A percentile compares a stretch with the other conserved stretches of the same genome.
Evolutionary conservation across 768 basidiomycete genomes (phyloP).

Genomic region (Chalciporus piperatus): DNA sequence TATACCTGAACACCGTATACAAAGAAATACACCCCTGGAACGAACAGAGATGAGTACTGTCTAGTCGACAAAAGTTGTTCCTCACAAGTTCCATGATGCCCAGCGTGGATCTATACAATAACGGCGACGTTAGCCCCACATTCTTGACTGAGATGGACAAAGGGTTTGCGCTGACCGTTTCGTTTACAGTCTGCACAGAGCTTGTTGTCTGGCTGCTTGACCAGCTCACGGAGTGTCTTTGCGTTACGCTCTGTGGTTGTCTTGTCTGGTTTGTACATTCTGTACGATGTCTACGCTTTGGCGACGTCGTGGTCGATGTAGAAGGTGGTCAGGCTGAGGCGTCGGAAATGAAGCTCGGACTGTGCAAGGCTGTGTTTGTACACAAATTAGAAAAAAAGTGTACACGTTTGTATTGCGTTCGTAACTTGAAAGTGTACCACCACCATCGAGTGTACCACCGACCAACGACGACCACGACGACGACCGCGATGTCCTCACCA

Average conservation of each 20-base stretch:
- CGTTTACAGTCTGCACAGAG: constrained; percentile 95
- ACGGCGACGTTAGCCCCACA: not conserved
- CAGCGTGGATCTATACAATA: constrained; percentile 79
- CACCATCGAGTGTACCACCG: not conserved
- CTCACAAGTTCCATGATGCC: constrained; percentile 96
- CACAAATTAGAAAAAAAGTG: not conserved
- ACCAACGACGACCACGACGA: constrained; percentile 2
- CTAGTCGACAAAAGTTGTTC: not conserved
- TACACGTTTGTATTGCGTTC: not conserved
- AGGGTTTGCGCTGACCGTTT: constrained; percentile 61
- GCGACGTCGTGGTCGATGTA: not conserved
- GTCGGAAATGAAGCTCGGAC: not conserved
- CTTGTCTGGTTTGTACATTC: constrained; percentile 67
- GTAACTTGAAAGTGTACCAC: constrained; percentile 1
- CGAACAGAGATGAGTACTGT: not conserved
- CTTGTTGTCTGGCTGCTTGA: constrained; percentile 90
- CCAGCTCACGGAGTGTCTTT: constrained; percentile 76
- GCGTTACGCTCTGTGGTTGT: constrained; percentile 80
- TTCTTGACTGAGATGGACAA: too few species aligned
- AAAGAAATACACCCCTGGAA: constrained; percentile 84
- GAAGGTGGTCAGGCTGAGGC: constrained; percentile 2
- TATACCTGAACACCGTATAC: constrained; percentile 96
- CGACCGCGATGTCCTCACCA: constrained; percentile 39
- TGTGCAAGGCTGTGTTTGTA: not conserved
- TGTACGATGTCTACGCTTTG: constrained; percentile 1